Percentiles rank a stretch among this genome's conserved stretches.
Evolutionary conservation across 331 rosid genomes (phyloP).

Genomic region (Rhamnella rubrinervis): DNA sequence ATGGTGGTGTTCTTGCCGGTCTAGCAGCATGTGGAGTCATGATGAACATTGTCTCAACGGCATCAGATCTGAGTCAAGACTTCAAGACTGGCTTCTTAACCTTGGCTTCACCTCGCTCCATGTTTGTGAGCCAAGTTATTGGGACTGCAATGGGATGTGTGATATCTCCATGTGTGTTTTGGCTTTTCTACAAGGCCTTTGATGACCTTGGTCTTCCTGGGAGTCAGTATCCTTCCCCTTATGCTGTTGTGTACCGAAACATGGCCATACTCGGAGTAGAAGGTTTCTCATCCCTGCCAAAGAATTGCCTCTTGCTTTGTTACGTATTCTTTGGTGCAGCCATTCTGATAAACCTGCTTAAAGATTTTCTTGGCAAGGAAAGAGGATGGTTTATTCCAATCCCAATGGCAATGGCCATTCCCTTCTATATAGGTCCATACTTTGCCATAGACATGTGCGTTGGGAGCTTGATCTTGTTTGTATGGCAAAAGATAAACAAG

Average conservation of each 20-base stretch:
- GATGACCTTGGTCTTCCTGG: conserved; percentile 37
- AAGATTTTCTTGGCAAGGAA: conserved; percentile 44
- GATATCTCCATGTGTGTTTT: conserved; percentile 64
- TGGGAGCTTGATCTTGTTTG: conserved; percentile 59
- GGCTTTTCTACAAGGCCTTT: conserved; percentile 77
- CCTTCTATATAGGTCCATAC: conserved; percentile 70
- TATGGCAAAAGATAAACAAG: conserved; percentile 59
- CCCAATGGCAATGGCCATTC: conserved; percentile 89
- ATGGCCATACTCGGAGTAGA: conserved; percentile 64
- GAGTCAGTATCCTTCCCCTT: conserved; percentile 53
- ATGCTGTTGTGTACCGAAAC: conserved; percentile 60
- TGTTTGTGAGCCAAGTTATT: conserved; percentile 78
- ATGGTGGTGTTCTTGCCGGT: conserved; percentile 73
- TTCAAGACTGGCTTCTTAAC: conserved; percentile 81
- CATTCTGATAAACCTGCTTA: conserved; percentile 45
- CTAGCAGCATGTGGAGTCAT: conserved; percentile 81
- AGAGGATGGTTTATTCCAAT: conserved; percentile 56
- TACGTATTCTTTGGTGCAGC: conserved; percentile 53
- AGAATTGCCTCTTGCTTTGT: conserved; percentile 59
- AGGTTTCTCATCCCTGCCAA: conserved; percentile 54
- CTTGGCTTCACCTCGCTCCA: conserved; percentile 66
- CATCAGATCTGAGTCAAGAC: conserved; percentile 74
- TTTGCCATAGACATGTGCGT: conserved; percentile 77
- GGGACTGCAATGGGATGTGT: conserved; percentile 80
- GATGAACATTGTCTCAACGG: conserved; percentile 81